Base-by-base conservation (phyloP, 2,329 filamentous ascomycete genomes). In the Claviceps pusilla region DNA sequence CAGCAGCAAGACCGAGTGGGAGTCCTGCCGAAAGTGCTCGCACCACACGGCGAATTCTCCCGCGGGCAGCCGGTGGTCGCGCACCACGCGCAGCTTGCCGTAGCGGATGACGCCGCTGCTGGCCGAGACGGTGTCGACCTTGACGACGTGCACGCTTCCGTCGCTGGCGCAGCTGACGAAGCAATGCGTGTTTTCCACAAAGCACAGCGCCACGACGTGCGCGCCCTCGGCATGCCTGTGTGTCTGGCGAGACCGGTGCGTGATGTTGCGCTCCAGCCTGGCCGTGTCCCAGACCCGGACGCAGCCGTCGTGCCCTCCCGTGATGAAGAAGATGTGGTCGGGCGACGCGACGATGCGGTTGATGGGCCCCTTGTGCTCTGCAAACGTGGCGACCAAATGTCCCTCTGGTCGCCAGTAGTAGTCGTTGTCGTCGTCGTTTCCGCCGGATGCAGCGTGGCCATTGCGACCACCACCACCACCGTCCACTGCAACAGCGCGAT, bases 281-380 rank as follows among this genome's bases (percentile, higher is more conserved):
- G 83, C 83, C 31, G 89, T 86, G 69, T 98, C 93, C 93, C 93
- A 98, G 5, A 98, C 78, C 64, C 88, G 95, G 55, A 96, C 87
- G 7, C 80, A 82, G 3, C 93, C 88, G 68, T 98, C 93, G 63
- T 95, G 88, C 10, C 90, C 91, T 7, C 84, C 91, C 0, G 93
- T 97, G 55, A 96, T 78, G 68, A 98, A 98, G 71, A 98, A 98
- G 4, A 84, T 73, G 66, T 98, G 91, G 64, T 98, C 93, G 0
- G 91, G 89, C 1, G 93, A 84, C 7, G 89, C 80, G 2, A 86
- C 75, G 11, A 97, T 80, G 10, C 90, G 82, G 63, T 86, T 95
- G 59, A 97, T 81, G 7, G 87, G 80, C 0, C 82, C 88, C 33
- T 77, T 83, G 65, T 98, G 93, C 66, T 98, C 93, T 1, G 87